Percentiles rank a stretch among this genome's conserved stretches.
These are phyloP conservation scores for Berkeleyomyces basicola DNA, from an alignment of 2,329 filamentous ascomycete genomes.

Conservation along the genomic window DNA sequence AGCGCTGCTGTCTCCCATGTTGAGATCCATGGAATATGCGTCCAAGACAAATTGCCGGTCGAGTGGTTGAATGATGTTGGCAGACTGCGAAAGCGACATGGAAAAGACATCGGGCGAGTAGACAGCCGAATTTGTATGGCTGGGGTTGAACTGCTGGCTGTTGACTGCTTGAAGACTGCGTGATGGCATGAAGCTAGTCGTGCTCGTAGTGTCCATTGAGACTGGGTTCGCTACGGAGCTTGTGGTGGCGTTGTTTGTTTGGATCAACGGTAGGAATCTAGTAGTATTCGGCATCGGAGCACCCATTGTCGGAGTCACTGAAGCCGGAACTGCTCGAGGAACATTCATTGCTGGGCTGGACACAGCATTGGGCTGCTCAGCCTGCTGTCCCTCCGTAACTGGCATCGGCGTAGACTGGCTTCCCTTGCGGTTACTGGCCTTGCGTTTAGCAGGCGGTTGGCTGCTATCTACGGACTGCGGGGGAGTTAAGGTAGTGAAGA, in stretches of 20 bases:
- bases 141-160: background rate
- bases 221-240: conserved; percentile 26
- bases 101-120: conserved; percentile 38
- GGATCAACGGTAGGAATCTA: background rate
- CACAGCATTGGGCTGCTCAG: background rate
- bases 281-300: background rate
- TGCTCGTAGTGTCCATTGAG: conserved; percentile 16
- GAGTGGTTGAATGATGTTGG: conserved; percentile 46
- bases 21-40: conserved; percentile 43
- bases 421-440: conserved; percentile 15
- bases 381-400: background rate
- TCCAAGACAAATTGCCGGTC: conserved; percentile 63
- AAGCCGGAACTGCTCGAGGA: conserved; percentile 13
- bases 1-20: conserved; percentile 20
- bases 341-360: conserved; percentile 16
- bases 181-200: background rate
- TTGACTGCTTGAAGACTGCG: conserved; percentile 2
- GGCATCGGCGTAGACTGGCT: background rate
- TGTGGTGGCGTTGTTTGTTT: conserved; percentile 16
- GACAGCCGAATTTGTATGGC: conserved; percentile 21
- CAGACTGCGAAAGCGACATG: conserved; percentile 32
- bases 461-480: conserved; percentile 32
- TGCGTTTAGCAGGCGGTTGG: conserved; percentile 21
- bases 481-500: conserved; percentile 67
- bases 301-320: conserved; percentile 16